Base-by-base conservation (phyloP, 306 rosid species). In the Medicago ruthenica region DNA sequence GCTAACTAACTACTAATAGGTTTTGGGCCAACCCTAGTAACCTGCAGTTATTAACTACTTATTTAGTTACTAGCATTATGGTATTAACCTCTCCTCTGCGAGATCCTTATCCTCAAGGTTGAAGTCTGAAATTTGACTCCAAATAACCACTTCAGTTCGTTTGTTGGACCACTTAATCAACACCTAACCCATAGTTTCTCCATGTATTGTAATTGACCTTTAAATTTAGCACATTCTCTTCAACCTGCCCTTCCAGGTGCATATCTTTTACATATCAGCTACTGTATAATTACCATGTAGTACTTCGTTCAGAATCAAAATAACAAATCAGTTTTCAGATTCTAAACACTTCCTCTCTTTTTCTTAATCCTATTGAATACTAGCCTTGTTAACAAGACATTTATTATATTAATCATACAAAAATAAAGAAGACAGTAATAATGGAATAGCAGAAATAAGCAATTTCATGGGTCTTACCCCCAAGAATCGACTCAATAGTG, bases 401-500 rank as follows among this genome's bases (percentile, higher is more conserved):
- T 54, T 69, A 63, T n/a, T n/a, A 62, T 4, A 24, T 24, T 20
- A 63, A 44, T 47, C n/a, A 62, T 61, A 62, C 37, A 21, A 63
- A 39, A 27, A 34, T 27, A 45, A 60, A 50, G 40, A 62, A 36
- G 13, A 50, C 12, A 45, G 70, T 48, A 37, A 48, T 16, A 31
- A 75, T n/a, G 72, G 50, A 74, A 71, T 18, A 58, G 11, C 21
- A 10, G 40, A 45, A 78, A 61, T 70, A 59, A 69, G 21, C 55
- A 66, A 66, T 6, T 10, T 53, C 73, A 55, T 42, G 61, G 59
- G 78, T 53, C 90, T 79, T 73, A 94, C 97, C 96, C 76, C 76
- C 87, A 22, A 90, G 89, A 71, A 87, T 81, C 55, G 90, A 85
- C 39, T 77, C 79, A 1, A 83, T 79, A 20, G 81, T 87, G 79